These are phyloP conservation scores for Leccinum broughii DNA, from an alignment of 768 basidiomycete genomes.

Conservation along the genomic window DNA sequence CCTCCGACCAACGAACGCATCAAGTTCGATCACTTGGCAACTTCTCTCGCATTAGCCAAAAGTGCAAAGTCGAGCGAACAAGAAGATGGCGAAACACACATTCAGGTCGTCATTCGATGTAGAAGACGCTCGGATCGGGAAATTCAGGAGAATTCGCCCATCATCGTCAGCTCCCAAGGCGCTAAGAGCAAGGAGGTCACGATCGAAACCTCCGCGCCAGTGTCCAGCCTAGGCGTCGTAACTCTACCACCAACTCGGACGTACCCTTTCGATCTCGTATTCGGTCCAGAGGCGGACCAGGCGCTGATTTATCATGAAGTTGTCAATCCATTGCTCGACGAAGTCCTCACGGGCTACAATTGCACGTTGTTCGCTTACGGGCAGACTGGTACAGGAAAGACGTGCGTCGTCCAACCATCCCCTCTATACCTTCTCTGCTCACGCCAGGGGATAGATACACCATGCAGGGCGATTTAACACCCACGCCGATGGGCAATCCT, in stretches of 20 bases:
- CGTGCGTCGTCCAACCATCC: conserved; percentile 54
- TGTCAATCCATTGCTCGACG: conserved; percentile 87
- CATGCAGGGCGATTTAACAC: conserved; percentile 93
- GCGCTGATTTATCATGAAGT: conserved; percentile 92
- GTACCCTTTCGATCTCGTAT: conserved; percentile 94
- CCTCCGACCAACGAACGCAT: conserved; percentile 22
- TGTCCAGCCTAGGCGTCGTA: conserved; percentile 70
- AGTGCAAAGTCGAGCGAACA: conserved; percentile 27
- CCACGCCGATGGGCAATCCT: conserved; percentile 84
- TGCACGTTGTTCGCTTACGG: conserved; percentile 98
- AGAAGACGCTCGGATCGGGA: conserved; percentile 85
- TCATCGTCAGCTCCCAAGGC: conserved; percentile 78
- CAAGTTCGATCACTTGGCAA: conserved; percentile 23
- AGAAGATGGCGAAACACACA: conserved; percentile 73
- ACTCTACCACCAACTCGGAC: conserved; percentile 77
- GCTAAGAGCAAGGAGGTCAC: conserved; percentile 75
- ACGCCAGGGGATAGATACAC: conserved; percentile 64
- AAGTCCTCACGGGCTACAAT: conserved; percentile 95
- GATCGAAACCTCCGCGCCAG: conserved; percentile 73
- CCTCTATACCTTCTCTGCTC: conserved; percentile 6
- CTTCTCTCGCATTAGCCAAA: conserved; percentile 26
- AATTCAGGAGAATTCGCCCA: conserved; percentile 81
- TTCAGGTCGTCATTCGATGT: conserved; percentile 91
- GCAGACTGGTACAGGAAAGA: conserved; percentile 98
- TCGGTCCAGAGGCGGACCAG: conserved; percentile 97